phyloP scores from a whole-genome alignment of 371 early-diverging fungal genomes.

The Mucor irregularis region DNA sequence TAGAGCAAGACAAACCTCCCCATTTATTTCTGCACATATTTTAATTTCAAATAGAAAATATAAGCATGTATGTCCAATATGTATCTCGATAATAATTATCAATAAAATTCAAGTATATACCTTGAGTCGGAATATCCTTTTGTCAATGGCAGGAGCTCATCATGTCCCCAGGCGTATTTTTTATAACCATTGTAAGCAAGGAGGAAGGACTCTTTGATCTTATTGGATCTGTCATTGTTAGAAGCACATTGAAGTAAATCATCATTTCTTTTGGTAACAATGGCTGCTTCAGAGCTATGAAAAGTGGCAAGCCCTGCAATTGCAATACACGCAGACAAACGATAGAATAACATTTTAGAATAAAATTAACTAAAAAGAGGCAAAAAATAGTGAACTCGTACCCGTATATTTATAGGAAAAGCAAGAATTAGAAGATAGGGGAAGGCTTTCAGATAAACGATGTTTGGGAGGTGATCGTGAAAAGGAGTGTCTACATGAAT shows the following conservation, averaged over 20 bases:
- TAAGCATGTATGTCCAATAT: constrained; percentile 25
- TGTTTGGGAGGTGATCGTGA: not conserved
- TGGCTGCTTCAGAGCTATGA: not conserved
- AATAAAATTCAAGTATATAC: constrained; percentile 36
- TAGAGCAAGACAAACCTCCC: constrained; percentile 33
- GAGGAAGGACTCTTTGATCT: constrained; percentile 48
- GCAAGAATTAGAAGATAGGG: not conserved
- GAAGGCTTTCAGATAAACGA: not conserved
- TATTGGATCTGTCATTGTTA: constrained; percentile 3
- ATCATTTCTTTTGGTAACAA: not conserved
- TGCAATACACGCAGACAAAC: not conserved
- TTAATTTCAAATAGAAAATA: not conserved
- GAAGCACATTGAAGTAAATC: not conserved
- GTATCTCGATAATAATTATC: too few relatives aligned
- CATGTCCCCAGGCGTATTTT: constrained; percentile 45
- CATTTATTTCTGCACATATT: constrained; percentile 51
- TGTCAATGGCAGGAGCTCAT: constrained; percentile 46
- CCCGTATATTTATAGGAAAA: too few relatives aligned
- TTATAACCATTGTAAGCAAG: constrained; percentile 76
- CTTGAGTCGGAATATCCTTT: constrained; percentile 36
- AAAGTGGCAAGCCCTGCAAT: not conserved
- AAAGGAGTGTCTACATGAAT: too few relatives aligned
- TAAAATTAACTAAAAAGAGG: not conserved
- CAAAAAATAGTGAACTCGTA: not conserved
- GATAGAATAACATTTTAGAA: not conserved